These are phyloP conservation scores for Citrus medica DNA, from an alignment of 345 rosid species.

Conservation along the genomic window DNA sequence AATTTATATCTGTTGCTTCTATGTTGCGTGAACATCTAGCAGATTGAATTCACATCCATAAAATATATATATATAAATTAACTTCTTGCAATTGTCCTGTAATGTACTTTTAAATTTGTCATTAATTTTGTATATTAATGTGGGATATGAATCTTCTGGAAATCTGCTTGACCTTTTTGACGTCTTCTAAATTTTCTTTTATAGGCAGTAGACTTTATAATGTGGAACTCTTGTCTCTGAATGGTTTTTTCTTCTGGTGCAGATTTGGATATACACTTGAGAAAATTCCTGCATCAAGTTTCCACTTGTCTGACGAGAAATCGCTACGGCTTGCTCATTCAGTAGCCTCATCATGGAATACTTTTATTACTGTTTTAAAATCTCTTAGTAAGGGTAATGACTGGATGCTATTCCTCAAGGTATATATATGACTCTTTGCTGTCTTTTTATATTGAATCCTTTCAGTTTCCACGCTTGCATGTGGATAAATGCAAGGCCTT, in stretches of 20 bases:
- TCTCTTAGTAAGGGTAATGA: constrained; percentile 78
- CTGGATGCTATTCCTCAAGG: constrained; percentile 78
- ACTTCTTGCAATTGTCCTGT: not conserved
- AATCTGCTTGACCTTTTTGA: not conserved
- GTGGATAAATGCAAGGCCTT: too few relatives aligned
- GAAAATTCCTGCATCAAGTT: constrained; percentile 65
- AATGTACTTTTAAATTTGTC: not conserved
- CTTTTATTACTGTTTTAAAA: constrained; percentile 41
- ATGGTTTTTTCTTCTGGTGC: constrained; percentile 30
- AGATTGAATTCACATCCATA: not conserved
- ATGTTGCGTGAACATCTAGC: not conserved
- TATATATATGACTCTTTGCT: constrained; percentile 17
- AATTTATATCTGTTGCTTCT: not conserved
- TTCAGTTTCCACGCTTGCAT: not conserved
- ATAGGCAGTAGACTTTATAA: not conserved
- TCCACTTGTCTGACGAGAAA: constrained; percentile 60
- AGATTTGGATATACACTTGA: constrained; percentile 77
- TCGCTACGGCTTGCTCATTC: constrained; percentile 43
- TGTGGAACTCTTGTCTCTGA: not conserved
- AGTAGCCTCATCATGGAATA: constrained; percentile 70
- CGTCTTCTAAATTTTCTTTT: not conserved
- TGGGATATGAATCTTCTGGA: not conserved
- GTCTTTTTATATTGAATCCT: not conserved
- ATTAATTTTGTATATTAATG: not conserved
- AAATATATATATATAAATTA: not conserved